Evolutionary conservation across 495 filamentous ascomycete species (phyloP), one percentile per base, ranked within the genome.

Genomic region (Jackrogersella multiformis): DNA sequence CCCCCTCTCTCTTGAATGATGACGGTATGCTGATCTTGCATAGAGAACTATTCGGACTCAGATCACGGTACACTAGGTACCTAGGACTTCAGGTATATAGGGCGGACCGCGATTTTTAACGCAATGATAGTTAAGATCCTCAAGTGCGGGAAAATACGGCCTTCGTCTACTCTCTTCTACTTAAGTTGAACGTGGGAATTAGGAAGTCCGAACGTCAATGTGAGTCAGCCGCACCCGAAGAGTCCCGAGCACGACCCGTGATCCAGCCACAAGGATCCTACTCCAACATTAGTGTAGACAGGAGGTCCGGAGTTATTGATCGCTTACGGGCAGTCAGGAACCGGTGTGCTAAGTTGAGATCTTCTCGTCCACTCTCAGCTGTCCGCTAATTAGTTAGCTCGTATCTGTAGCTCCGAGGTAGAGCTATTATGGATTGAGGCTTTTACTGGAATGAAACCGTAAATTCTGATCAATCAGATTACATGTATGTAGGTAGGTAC

Each of bases 211-310:
- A 20, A 44, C 5, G 34, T 15, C 10, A 41, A 24, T 18, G 45
- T 68, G 64, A 68, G 52, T 68, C 58, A 58, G 46, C 16, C 4
- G 12, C 15, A 41, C 45, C 57, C 57, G 45, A 9, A 15, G 21
- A 61, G 38, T 48, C 38, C 64, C 64, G 64, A 53, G 24, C 32
- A 4, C 28, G 58, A 49, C 64, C 44, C 28, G 64, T 69, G 59
- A 69, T 30, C 38, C n/a, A 58, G 38, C 57, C 28, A 18, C 56
- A n/a, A 30, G 49, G 24, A 49, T 44, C 5, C 32, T 34, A 36
- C 13, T 39, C 42, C 35, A 45, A 38, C 15, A 18, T n/a, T 55
- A 46, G 10, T 30, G 34, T 34, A 10, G 49, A 41, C 45, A 44
- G 16, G 53, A 61, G 28, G 36, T 28, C 45, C 15, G 15, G 13